Evolutionary conservation across 2,329 filamentous ascomycete species (phyloP), one percentile per base, ranked within the genome.

Genomic region (Fusarium sp.): DNA sequence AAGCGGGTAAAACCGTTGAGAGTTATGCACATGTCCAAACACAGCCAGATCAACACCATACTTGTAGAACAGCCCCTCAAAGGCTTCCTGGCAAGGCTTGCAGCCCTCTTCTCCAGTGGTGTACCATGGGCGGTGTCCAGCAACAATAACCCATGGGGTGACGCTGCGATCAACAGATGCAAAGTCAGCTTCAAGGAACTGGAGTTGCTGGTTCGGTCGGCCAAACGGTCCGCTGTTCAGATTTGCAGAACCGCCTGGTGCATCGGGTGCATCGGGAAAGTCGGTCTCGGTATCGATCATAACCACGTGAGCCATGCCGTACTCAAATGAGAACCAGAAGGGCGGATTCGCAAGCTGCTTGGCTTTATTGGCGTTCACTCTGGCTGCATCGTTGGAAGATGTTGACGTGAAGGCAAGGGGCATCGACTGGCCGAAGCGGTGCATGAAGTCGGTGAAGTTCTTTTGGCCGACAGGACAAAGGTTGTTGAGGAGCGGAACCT

Each of bases 151-250:
- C 73, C 73, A 88, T 0, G 86, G 86, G 0, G 86, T 88, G 0
- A 86, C 77, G 4, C 68, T 75, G 47, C 86, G 82, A 73, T 88
- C 85, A 32, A 88, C 84, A 0, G 83, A 83, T 0, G 83, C 82
- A 0, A 88, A 40, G n/a, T 65, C 62, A 2, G 62, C 56, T 8
- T 66, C 62, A 0, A 65, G 49, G 15, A 65, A 65, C 5, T 66
- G 48, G 2, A 65, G 12, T 4, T 66, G 62, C 14, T 65, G 62
- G 4, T 65, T 48, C 1, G 62, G 62, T 1, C 36, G 47, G 0
- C 62, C 62, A 6, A 65, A 65, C 0, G 62, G 62, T 17, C 62
- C 62, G 5, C 62, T 62, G 3, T 65, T 66, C 1, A 65, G n/a
- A 5, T 66, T 50, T 1, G 62, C 62, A 2, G 49, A 65, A 4